These are phyloP conservation scores for Rhinocladiella mackenziei DNA, from an alignment of 2,329 filamentous ascomycete genomes.

Conservation along the genomic window DNA sequence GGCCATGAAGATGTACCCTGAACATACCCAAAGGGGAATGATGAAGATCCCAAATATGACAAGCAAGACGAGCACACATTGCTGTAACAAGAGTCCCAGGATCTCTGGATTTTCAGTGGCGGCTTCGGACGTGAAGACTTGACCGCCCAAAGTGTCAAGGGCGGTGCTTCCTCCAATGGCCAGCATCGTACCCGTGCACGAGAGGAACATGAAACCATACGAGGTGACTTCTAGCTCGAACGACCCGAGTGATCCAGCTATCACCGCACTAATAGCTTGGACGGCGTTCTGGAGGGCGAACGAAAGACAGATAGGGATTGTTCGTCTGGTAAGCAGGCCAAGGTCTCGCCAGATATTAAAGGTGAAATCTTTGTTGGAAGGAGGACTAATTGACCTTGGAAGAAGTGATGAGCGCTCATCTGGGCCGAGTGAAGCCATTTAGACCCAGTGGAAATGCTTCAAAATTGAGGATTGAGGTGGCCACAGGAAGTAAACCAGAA, in stretches of 20 bases:
- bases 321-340: conserved; percentile 7
- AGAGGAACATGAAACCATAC: conserved; percentile 20
- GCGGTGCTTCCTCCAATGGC: conserved; percentile 21
- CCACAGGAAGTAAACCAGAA: too few relatives aligned
- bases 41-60: conserved; percentile 8
- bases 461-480: too few relatives aligned
- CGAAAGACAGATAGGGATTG: conserved; percentile 15
- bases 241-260: conserved; percentile 11
- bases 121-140: conserved; percentile 11
- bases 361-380: conserved; percentile 2
- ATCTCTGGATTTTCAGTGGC: conserved; percentile 8
- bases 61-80: conserved; percentile 16
- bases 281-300: conserved; percentile 20
- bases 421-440: not conserved
- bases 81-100: conserved; percentile 16
- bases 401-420: conserved; percentile 6
- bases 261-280: conserved; percentile 18
- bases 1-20: conserved; percentile 13
- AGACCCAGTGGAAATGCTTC: too few relatives aligned
- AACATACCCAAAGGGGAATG: conserved; percentile 15
- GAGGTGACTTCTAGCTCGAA: conserved; percentile 17
- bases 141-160: conserved; percentile 18
- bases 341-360: conserved; percentile 8
- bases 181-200: conserved; percentile 17
- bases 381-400: not conserved